A percentile compares a stretch with the other conserved stretches of the same genome.
Conservation (phyloP, 176 grass and related monocot genomes). For the Melocanna baccifera region DNA sequence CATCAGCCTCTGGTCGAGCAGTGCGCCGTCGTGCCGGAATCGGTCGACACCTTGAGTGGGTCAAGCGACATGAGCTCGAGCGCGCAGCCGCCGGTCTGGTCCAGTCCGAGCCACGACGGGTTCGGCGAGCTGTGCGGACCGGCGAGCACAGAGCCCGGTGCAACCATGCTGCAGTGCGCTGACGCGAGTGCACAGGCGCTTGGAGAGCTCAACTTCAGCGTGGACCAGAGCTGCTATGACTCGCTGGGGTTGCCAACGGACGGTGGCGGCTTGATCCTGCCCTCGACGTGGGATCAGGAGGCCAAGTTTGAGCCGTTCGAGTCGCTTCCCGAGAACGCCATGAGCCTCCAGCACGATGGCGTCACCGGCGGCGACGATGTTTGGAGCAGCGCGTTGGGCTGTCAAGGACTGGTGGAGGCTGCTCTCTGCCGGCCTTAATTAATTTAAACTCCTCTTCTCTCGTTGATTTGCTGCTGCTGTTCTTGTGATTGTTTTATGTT, state of each 20-base stretch:
- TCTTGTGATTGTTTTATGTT: not conserved
- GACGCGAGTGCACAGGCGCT: not conserved
- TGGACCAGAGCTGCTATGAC: conserved; percentile 49
- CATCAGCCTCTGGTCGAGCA: not conserved
- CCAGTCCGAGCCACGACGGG: not conserved
- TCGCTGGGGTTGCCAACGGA: conserved; percentile 36
- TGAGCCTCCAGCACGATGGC: conserved; percentile 23
- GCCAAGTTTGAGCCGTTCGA: conserved; percentile 46
- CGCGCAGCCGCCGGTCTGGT: not conserved
- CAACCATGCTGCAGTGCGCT: not conserved
- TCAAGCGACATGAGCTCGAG: conserved; percentile 22
- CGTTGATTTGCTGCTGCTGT: not conserved
- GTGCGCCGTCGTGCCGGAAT: conserved; percentile 3
- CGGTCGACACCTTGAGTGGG: conserved; percentile 4
- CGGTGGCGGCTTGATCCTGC: conserved; percentile 23
- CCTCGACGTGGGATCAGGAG: conserved; percentile 19
- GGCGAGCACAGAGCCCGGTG: conserved; percentile 6
- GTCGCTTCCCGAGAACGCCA: conserved; percentile 24
- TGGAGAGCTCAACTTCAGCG: conserved; percentile 28
- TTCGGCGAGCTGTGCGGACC: not conserved
- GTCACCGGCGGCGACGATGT: conserved; percentile 16
- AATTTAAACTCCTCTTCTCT: not conserved
- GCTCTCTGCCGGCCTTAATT: conserved; percentile 42
- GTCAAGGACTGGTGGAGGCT: conserved; percentile 54
- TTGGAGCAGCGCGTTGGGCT: conserved; percentile 41